A percentile compares a stretch with the other conserved stretches of the same genome.
Evolutionary conservation across 371 early-diverging fungal species (phyloP).

Genomic region (Apophysomyces ossiformis): DNA sequence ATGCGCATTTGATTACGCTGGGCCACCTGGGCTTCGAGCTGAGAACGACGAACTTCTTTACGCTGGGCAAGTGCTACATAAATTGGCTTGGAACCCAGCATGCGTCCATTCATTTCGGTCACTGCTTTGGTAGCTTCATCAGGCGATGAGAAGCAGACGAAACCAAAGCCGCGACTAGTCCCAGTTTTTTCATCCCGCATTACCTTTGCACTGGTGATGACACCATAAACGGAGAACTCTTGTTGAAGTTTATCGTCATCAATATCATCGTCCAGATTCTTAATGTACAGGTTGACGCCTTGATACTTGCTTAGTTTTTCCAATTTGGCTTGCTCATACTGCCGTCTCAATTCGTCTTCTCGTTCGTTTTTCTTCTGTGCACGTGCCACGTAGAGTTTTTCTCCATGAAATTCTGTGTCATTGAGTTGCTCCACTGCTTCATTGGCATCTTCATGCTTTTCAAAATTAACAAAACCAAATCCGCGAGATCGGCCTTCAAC

Average conservation of each 20-base stretch:
- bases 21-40: conserved; percentile 93
- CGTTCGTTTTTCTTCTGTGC: conserved; percentile 99
- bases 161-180: conserved; percentile 85
- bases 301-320: conserved; percentile 97
- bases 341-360: conserved; percentile 93
- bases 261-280: conserved; percentile 96
- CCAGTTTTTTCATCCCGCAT: conserved; percentile 92
- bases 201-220: conserved; percentile 96
- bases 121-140: conserved; percentile 93
- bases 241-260: conserved; percentile 95
- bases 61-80: conserved; percentile 98
- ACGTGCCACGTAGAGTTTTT: conserved; percentile 95
- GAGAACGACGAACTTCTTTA: conserved; percentile 92
- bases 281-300: conserved; percentile 97
- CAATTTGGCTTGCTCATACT: conserved; percentile 92
- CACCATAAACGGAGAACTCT: conserved; percentile 94
- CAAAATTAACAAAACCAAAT: conserved; percentile 98
- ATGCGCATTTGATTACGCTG: conserved; percentile 87
- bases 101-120: conserved; percentile 90
- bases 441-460: conserved; percentile 89
- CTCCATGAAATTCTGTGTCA: conserved; percentile 90
- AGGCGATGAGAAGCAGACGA: conserved; percentile 90
- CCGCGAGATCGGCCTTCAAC: conserved; percentile 87
- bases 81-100: conserved; percentile 94
- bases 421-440: conserved; percentile 94